phyloP scores from a whole-genome alignment of 495 filamentous ascomycete genomes.

The Penicillium mononematosum region DNA sequence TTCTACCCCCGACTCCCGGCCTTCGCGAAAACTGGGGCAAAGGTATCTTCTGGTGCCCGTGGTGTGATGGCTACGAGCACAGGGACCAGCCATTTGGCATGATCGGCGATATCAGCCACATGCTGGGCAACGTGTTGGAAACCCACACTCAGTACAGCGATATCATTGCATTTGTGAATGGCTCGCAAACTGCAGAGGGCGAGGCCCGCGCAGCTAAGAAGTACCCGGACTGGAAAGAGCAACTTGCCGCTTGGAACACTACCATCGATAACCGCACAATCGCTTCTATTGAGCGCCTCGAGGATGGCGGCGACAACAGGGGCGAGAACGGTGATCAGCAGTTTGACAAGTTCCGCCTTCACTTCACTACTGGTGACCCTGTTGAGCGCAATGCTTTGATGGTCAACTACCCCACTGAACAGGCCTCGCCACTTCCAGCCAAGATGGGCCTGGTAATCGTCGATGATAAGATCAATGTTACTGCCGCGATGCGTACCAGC shows the following conservation, averaged over 20 bases:
- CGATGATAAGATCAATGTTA: conserved; percentile 46
- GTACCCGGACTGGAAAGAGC: conserved; percentile 46
- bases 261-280: conserved; percentile 56
- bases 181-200: conserved; percentile 45
- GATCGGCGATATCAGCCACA: conserved; percentile 44
- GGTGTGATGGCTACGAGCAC: conserved; percentile 62
- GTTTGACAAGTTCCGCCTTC: conserved; percentile 52
- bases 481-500: conserved; percentile 44
- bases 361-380: conserved; percentile 47
- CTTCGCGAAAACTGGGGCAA: conserved; percentile 52
- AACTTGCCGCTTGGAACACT: conserved; percentile 49
- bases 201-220: conserved; percentile 37
- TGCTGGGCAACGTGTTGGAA: conserved; percentile 45
- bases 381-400: conserved; percentile 51
- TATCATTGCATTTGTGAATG: conserved; percentile 53
- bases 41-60: conserved; percentile 61
- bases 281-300: conserved; percentile 43
- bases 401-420: conserved; percentile 48
- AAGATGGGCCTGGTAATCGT: conserved; percentile 44
- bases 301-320: conserved; percentile 37
- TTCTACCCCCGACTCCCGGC: conserved; percentile 53
- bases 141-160: conserved; percentile 46
- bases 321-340: conserved; percentile 36
- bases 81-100: conserved; percentile 55
- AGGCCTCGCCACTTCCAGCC: conserved; percentile 37